A percentile compares a stretch with the other conserved stretches of the same genome.
These are phyloP conservation scores for Salix arbutifolia DNA, from an alignment of 345 rosid species.

Conservation along the genomic window DNA sequence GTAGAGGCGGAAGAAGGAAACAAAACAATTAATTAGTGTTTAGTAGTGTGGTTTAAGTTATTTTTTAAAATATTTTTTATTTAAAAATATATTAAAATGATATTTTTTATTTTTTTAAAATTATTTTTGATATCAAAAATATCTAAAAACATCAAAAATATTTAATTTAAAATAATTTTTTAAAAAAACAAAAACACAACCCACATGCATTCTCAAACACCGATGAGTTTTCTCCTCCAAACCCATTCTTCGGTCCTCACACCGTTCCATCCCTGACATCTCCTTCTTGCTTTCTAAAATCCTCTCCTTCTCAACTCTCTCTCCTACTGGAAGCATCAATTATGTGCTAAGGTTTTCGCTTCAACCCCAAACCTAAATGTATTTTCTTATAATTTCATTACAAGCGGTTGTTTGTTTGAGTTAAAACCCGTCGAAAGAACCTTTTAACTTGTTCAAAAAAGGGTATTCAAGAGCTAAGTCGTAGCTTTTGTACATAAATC, in stretches of 20 bases:
- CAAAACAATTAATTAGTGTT: no score
- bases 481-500: slow-evolving; percentile 18
- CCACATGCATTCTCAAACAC: no score
- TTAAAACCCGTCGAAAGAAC: slow-evolving; percentile 9
- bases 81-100: no score
- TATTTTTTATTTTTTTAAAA: no score
- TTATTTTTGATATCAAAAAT: no score
- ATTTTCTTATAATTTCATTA: slow-evolving; percentile 12
- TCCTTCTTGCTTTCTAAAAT: slow-evolving; percentile 19
- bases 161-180: no score
- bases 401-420: slow-evolving; percentile 7
- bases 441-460: neutral
- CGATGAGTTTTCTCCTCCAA: slow-evolving; percentile 16
- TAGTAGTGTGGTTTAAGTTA: no score
- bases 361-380: slow-evolving; percentile 8
- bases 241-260: slow-evolving; percentile 16
- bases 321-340: slow-evolving; percentile 11
- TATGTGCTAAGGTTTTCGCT: slow-evolving; percentile 7
- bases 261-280: neutral
- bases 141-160: no score
- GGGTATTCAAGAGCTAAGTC: slow-evolving; percentile 15
- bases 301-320: slow-evolving; percentile 17
- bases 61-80: no score
- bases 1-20: slow-evolving; percentile 13
- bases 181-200: no score